These are phyloP conservation scores for Pichia ethanolica DNA, from an alignment of 805 yeast genomes.

Conservation along the genomic window DNA sequence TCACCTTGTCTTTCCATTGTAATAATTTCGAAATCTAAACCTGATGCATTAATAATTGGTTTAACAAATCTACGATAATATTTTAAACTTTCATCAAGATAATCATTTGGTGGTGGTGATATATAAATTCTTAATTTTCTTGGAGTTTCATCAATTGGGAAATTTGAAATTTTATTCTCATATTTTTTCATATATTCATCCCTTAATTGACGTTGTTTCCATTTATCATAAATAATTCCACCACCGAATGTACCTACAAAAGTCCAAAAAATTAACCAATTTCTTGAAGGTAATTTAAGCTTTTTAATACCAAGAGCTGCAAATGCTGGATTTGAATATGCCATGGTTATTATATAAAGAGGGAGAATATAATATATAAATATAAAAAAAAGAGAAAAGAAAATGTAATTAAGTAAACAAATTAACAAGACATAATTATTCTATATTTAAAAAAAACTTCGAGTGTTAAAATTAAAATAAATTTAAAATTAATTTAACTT, in stretches of 20 bases:
- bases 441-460: too few species aligned
- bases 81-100: slow-evolving; percentile 61
- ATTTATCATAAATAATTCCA: slow-evolving; percentile 73
- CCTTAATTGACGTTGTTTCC: slow-evolving; percentile 60
- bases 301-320: slow-evolving; percentile 78
- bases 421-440: too few species aligned
- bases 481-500: too few species aligned
- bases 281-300: slow-evolving; percentile 75
- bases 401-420: too few species aligned
- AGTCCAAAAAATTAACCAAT: slow-evolving; percentile 88
- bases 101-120: slow-evolving; percentile 97
- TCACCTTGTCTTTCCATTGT: slow-evolving; percentile 85
- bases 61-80: slow-evolving; percentile 75
- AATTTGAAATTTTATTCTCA: not conserved
- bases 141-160: slow-evolving; percentile 46
- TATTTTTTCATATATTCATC: slow-evolving; percentile 40
- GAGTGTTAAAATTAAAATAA: too few species aligned
- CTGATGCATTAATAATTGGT: slow-evolving; percentile 78
- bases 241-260: slow-evolving; percentile 60
- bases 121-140: slow-evolving; percentile 75
- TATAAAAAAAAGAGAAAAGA: too few species aligned
- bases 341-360: not conserved
- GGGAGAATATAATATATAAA: too few species aligned
- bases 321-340: slow-evolving; percentile 68
- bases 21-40: slow-evolving; percentile 72